Base-by-base conservation (phyloP, 495 filamentous ascomycete genomes). In the Tuber magnatum region DNA sequence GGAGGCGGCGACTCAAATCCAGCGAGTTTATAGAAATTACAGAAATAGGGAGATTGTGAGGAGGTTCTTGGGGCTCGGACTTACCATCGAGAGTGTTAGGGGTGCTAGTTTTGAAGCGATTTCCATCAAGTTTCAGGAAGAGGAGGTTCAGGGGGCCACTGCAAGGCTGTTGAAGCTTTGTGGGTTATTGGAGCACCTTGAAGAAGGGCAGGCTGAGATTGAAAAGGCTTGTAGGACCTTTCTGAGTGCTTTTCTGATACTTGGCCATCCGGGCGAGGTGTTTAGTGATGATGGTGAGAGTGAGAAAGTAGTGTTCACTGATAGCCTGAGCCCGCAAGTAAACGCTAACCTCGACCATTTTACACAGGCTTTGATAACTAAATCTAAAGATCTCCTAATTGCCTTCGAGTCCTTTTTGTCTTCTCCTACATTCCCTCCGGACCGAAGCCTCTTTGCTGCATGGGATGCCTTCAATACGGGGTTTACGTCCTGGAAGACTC, bases 401-500 rank as follows among this genome's bases (percentile, higher is more conserved):
- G 89, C 87, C 20, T 97, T 98, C 82, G 93, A 97, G 82, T 92
- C 90, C 71, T 90, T 92, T 41, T 80, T 93, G 5, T 88, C 88
- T 0, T 87, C 88, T 0, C 84, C 89, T 32, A 88, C 91, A 0
- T 88, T 87, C 41, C 86, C 87, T 16, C 86, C 90, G 20, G 84
- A 87, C 38, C 88, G 90, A 72, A 86, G 88, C 14, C 85, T 94
- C 10, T 88, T 88, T 22, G 88, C 91, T 73, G 88, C 88, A 0
- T 94, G 97, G 82, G 88, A 91, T 70, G 88, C 92, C 2, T 99
- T 97, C 82, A 90, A 92, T 80, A 93, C 93, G 43, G 94, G 94
- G 28, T 97, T 99, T 83, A 91, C 93, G 78, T 91, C 94, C 16
- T 99, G 95, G 95, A 97, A 97, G 83, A 88, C 93, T 14, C 90